These are phyloP conservation scores for Umbelopsis isabellina DNA, from an alignment of 192 early-diverging fungal species.

Conservation along the genomic window DNA sequence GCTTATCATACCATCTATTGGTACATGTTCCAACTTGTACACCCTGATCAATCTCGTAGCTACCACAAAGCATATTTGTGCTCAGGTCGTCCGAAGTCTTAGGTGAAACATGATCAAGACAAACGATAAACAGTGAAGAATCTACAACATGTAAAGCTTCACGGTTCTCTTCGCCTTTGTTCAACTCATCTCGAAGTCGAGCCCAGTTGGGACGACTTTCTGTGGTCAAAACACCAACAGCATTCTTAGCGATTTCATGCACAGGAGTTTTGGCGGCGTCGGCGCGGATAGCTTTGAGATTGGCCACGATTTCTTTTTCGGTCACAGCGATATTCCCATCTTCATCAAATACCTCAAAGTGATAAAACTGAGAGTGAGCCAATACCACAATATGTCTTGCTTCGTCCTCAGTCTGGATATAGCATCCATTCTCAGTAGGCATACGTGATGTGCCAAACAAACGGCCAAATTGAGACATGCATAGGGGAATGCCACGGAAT, in stretches of 20 bases:
- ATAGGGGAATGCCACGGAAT: conserved; percentile 64
- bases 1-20: conserved; percentile 91
- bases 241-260: conserved; percentile 57
- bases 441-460: conserved; percentile 84
- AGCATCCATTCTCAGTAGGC: conserved; percentile 58
- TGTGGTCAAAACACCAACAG: conserved; percentile 72
- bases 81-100: conserved; percentile 39
- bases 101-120: conserved; percentile 71
- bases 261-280: conserved; percentile 53
- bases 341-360: conserved; percentile 70
- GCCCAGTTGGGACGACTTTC: conserved; percentile 84
- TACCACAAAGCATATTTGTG: conserved; percentile 55
- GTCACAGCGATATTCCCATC: conserved; percentile 52
- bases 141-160: conserved; percentile 67
- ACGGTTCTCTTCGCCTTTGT: conserved; percentile 53
- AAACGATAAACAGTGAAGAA: conserved; percentile 73
- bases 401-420: conserved; percentile 28
- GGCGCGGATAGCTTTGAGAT: conserved; percentile 61
- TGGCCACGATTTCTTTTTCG: conserved; percentile 70
- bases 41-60: conserved; percentile 48
- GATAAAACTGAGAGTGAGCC: conserved; percentile 77
- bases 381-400: conserved; percentile 70
- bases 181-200: conserved; percentile 56
- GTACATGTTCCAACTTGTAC: conserved; percentile 53
- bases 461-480: conserved; percentile 81